Evolutionary conservation across 352 stramenopile genomes (phyloP).

Genomic region (Phytopythium aichiense): DNA sequence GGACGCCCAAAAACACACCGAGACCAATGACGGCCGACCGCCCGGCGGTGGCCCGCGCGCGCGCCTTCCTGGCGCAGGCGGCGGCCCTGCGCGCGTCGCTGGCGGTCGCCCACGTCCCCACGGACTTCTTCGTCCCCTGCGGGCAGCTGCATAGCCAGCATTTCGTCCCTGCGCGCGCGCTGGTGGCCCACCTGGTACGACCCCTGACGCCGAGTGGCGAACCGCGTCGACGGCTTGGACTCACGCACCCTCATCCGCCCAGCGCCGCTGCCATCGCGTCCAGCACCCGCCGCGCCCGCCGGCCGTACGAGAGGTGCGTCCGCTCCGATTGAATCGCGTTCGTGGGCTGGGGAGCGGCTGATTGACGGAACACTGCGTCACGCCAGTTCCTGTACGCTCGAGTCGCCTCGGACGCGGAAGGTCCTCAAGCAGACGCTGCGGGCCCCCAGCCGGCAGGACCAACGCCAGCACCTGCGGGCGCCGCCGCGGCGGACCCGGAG

Average conservation of each 20-base stretch:
- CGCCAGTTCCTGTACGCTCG: conserved; percentile 3
- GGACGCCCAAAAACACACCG: too few relatives aligned
- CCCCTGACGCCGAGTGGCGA: background rate
- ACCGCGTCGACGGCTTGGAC: background rate
- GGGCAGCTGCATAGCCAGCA: conserved; percentile 17
- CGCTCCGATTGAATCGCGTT: conserved; percentile 1
- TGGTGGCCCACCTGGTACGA: conserved; percentile 43
- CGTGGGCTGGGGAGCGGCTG: background rate
- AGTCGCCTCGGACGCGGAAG: too few relatives aligned
- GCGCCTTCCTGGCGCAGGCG: too few relatives aligned
- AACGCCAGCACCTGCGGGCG: background rate
- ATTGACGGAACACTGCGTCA: background rate
- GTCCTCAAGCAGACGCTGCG: too few relatives aligned
- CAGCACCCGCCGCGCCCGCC: background rate
- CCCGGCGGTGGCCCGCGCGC: too few relatives aligned
- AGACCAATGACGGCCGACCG: too few relatives aligned
- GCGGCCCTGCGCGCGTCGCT: too few relatives aligned
- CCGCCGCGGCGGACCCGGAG: background rate
- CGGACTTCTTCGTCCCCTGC: conserved; percentile 32
- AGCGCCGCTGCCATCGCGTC: conserved; percentile 1
- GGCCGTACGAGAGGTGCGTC: background rate
- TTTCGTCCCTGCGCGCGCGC: conserved; percentile 27
- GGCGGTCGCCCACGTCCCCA: too few relatives aligned
- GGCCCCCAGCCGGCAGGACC: too few relatives aligned
- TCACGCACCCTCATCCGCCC: background rate